Conservation (phyloP, 2,329 filamentous ascomycete species). For the Calycina herbarum region DNA sequence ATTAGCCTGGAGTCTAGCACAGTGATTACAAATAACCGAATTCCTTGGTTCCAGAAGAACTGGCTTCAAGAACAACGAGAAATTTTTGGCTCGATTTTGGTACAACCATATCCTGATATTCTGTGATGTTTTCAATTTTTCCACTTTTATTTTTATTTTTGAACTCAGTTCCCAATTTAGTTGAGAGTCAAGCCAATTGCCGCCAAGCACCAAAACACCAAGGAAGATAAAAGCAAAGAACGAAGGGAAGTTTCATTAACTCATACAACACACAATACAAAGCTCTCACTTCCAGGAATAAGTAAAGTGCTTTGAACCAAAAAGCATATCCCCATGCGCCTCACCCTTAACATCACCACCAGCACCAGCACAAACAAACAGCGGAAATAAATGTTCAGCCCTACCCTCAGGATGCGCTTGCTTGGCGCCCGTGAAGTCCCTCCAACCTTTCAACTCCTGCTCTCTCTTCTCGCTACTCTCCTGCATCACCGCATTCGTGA, state of each 20-base stretch:
- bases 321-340: slow-evolving; percentile 22
- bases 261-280: not conserved
- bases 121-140: too few species aligned
- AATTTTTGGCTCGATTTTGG: too few species aligned
- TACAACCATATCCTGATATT: too few species aligned
- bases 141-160: too few species aligned
- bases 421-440: slow-evolving; percentile 53
- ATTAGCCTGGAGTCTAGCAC: too few species aligned
- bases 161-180: too few species aligned
- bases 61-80: too few species aligned
- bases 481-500: slow-evolving; percentile 38
- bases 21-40: too few species aligned
- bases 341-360: slow-evolving; percentile 48
- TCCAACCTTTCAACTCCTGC: slow-evolving; percentile 45
- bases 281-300: slow-evolving; percentile 28
- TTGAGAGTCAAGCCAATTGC: too few species aligned
- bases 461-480: slow-evolving; percentile 39
- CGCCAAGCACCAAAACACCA: too few species aligned
- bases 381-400: slow-evolving; percentile 62
- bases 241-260: not conserved
- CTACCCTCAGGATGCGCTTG: slow-evolving; percentile 57
- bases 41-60: too few species aligned
- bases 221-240: not conserved
- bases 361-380: slow-evolving; percentile 58
- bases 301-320: slow-evolving; percentile 23